Evolutionary conservation across 2,329 filamentous ascomycete genomes (phyloP).

Genomic region (Apiospora aurea): DNA sequence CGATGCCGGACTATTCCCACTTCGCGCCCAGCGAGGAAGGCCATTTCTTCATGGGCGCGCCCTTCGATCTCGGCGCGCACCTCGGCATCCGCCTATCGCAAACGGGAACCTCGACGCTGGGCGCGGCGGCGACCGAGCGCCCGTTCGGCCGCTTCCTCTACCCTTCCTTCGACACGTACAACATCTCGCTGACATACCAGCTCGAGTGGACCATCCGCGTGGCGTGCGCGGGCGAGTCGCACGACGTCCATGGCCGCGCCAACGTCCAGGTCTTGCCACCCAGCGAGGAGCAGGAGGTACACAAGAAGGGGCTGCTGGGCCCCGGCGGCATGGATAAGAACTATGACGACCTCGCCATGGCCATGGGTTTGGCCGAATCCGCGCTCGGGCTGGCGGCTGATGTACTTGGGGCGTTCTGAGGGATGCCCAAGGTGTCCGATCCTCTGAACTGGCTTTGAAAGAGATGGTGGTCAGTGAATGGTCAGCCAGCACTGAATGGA

Average conservation of each 20-base stretch:
- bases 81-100: slow-evolving; percentile 24
- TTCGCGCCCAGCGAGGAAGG: slow-evolving; percentile 19
- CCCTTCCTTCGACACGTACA: slow-evolving; percentile 27
- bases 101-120: background rate
- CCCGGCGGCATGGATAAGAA: slow-evolving; percentile 22
- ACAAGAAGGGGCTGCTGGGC: slow-evolving; percentile 20
- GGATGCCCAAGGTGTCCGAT: background rate
- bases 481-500: no score
- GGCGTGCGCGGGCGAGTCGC: slow-evolving; percentile 22
- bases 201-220: slow-evolving; percentile 24
- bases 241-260: background rate
- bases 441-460: background rate
- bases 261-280: slow-evolving; percentile 19
- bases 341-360: slow-evolving; percentile 16
- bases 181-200: slow-evolving; percentile 24
- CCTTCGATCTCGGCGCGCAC: slow-evolving; percentile 22
- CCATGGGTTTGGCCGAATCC: background rate
- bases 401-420: slow-evolving; percentile 1
- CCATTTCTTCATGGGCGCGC: slow-evolving; percentile 7
- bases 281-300: slow-evolving; percentile 23
- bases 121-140: background rate
- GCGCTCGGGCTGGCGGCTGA: background rate
- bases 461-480: background rate
- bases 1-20: slow-evolving; percentile 15
- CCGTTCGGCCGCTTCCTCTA: slow-evolving; percentile 19